Conservation (phyloP, 78 protist genomes). For the Isochrysis galbana region DNA sequence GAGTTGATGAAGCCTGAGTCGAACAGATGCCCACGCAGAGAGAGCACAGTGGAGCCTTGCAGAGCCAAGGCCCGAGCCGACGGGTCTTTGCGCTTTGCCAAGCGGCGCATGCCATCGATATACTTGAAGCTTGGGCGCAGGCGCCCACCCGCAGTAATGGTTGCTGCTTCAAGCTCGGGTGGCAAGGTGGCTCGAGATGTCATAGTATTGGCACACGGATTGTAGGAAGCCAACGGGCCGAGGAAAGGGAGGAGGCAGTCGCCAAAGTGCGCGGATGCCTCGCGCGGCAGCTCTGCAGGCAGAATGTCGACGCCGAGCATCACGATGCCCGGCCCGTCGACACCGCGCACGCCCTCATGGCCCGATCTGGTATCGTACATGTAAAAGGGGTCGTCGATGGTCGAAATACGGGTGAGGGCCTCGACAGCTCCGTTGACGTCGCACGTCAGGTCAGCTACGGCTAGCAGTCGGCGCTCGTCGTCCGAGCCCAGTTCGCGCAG, state of each 20-base stretch:
- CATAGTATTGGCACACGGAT: no score
- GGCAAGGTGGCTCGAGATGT: no score
- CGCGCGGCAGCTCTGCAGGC: constrained; percentile 91
- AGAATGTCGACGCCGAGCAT: constrained; percentile 79
- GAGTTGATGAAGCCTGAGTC: constrained; percentile 13
- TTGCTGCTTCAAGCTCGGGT: neutral
- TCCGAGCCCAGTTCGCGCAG: constrained; percentile 34
- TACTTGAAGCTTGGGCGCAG: constrained; percentile 73
- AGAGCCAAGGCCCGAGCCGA: neutral
- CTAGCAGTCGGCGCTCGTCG: constrained; percentile 53
- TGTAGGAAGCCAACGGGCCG: constrained; percentile 36
- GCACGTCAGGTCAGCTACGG: constrained; percentile 83
- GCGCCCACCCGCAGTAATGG: constrained; percentile 65
- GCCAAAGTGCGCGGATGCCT: constrained; percentile 83
- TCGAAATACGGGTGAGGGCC: constrained; percentile 69
- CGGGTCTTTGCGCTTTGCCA: neutral
- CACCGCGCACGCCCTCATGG: neutral
- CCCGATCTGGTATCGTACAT: constrained; percentile 65
- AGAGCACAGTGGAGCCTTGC: neutral
- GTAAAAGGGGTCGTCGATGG: constrained; percentile 83
- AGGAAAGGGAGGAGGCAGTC: constrained; percentile 58
- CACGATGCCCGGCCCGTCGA: neutral
- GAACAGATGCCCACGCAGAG: constrained; percentile 1
- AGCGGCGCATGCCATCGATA: constrained; percentile 60
- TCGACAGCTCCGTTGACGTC: constrained; percentile 80